A percentile compares a stretch with the other conserved stretches of the same genome.
phyloP scores from a whole-genome alignment of 139 green algal genomes.

The Tetradesmus obliquus region DNA sequence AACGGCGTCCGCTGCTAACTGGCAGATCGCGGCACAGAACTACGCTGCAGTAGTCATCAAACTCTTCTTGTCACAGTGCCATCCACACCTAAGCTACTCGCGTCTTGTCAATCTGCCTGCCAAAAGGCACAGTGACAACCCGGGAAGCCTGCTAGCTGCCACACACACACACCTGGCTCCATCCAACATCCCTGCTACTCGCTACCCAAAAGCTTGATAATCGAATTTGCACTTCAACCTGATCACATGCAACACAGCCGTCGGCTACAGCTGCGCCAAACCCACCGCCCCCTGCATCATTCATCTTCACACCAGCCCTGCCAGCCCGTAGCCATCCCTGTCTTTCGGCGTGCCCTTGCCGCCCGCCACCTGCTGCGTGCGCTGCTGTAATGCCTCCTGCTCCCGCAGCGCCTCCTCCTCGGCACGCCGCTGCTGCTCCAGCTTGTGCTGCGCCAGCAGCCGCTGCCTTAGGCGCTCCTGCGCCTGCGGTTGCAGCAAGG shows the following conservation, averaged over 20 bases:
- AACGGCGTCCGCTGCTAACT: not conserved
- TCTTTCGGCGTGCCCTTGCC: not conserved
- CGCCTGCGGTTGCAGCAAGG: slow-evolving; percentile 8
- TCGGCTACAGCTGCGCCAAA: too few relatives aligned
- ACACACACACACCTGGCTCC: too few relatives aligned
- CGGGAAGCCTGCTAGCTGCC: too few relatives aligned
- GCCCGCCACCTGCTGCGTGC: not conserved
- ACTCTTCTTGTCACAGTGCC: not conserved
- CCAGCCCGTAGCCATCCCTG: slow-evolving; percentile 22
- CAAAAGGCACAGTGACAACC: too few relatives aligned
- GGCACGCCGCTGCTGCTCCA: not conserved
- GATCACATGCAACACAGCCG: too few relatives aligned
- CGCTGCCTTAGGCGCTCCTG: not conserved
- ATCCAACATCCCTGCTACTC: too few relatives aligned
- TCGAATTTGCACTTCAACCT: too few relatives aligned
- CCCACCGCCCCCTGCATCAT: too few relatives aligned
- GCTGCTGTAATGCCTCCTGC: not conserved
- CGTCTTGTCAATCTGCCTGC: too few relatives aligned
- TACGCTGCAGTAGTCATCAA: not conserved
- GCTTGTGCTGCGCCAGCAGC: not conserved
- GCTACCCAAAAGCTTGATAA: too few relatives aligned
- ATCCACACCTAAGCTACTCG: too few relatives aligned
- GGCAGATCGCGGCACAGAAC: not conserved
- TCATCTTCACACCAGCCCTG: not conserved
- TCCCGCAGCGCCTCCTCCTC: slow-evolving; percentile 8